These are phyloP conservation scores for Auricularia sp. DNA, from an alignment of 768 basidiomycete species.

Conservation along the genomic window DNA sequence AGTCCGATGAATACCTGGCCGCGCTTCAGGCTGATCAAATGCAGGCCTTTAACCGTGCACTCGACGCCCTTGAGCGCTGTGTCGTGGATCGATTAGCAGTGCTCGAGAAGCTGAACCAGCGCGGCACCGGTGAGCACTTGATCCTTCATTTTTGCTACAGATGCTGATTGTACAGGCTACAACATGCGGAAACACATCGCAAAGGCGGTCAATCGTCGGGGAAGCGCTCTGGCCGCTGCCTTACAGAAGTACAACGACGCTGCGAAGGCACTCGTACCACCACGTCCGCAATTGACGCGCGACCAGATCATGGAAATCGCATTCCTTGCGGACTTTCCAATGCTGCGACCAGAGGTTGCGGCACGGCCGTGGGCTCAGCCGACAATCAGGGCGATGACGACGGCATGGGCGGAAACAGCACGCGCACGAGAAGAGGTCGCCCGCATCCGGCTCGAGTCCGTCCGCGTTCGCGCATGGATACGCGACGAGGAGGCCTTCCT, in stretches of 20 bases:
- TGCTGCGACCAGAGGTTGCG: not conserved
- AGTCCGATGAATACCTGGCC: not conserved
- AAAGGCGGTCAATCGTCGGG: no score
- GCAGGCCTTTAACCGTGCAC: not conserved
- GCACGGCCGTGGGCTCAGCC: not conserved
- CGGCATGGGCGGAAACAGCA: not conserved
- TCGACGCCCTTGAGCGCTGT: not conserved
- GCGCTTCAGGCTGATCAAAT: not conserved
- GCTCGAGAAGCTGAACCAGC: not conserved
- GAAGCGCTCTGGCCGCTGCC: not conserved
- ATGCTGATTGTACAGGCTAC: not conserved
- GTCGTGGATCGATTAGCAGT: not conserved
- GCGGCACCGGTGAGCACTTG: not conserved
- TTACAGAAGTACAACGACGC: constrained; percentile 1
- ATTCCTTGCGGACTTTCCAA: not conserved
- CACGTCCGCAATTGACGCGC: not conserved
- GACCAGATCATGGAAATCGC: not conserved
- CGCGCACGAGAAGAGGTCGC: not conserved
- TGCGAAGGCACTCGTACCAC: not conserved
- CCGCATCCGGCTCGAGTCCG: not conserved
- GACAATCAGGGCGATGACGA: not conserved
- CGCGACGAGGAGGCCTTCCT: not conserved
- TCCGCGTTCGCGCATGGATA: not conserved
- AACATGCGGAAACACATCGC: not conserved
- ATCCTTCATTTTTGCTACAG: not conserved